phyloP scores from a whole-genome alignment of 345 rosid genomes.

The Salix caprea region DNA sequence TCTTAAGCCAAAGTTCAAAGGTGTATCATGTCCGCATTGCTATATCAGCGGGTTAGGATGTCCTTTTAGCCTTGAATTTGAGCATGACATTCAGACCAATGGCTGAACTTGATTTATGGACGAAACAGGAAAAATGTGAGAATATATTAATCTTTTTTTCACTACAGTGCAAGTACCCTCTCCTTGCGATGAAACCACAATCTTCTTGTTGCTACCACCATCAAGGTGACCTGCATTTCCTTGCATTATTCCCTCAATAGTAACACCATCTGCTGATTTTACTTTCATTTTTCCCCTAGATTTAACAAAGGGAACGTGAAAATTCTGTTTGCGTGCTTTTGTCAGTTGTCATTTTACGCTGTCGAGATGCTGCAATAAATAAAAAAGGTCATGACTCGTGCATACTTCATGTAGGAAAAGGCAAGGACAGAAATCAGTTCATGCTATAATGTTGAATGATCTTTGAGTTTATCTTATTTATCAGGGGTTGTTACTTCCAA shows the following conservation, averaged over 20 bases:
- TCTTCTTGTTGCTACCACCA: neutral
- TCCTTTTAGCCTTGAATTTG: neutral
- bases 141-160: neutral
- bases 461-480: neutral
- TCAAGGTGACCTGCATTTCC: neutral
- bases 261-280: neutral
- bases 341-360: neutral
- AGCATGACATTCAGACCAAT: neutral
- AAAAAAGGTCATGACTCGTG: neutral
- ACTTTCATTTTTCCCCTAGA: no score
- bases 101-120: neutral
- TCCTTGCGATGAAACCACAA: neutral
- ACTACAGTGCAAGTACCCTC: neutral
- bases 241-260: neutral
- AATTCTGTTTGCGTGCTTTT: neutral
- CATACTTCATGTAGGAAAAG: neutral
- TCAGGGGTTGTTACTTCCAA: constrained; percentile 33
- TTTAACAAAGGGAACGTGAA: no score
- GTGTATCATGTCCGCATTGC: neutral
- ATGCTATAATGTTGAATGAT: neutral
- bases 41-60: neutral
- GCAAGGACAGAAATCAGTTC: neutral
- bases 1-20: neutral
- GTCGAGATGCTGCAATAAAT: neutral
- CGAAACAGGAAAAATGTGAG: neutral